Base-by-base conservation (phyloP, 1,284 basidiomycete genomes). In the Ganoderma multipileum region DNA sequence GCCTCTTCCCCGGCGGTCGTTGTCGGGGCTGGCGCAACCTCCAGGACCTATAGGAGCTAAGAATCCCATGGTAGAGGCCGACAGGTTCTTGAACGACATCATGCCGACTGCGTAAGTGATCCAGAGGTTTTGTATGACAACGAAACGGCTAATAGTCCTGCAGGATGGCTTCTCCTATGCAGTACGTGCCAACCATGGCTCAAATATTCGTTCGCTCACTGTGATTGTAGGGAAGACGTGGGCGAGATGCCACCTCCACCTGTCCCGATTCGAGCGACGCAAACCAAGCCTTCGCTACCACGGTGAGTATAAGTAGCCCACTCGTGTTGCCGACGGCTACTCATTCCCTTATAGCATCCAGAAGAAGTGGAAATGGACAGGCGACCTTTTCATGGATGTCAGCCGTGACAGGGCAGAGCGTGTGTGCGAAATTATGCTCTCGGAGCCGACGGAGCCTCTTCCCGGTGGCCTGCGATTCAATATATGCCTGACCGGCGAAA, bases 391-490 rank as follows among this genome's bases (percentile, higher is more conserved):
- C 72, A 73, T 80, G 60, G 74, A 78, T 30, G 74, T 72, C 11
- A 74, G 73, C 20, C 71, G 68, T 18, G 78, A 79, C 30, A 78
- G 76, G 28, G 77, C 81, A 42, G 81, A 86, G 63, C 77, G 79
- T 7, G 71, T 89, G 0, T 90, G 89, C 76, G 79, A 84, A 44
- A 81, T 87, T 39, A 76, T 76, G 2, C 77, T 92, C 52, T 77
- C 79, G 57, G 85, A 89, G 55, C 72, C 82, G 1, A 81, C 81
- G 11, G 82, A 85, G 23, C 78, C 80, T 11, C 73, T 77, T 16
- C 69, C 77, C 2, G 77, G 78, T n/a, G 86, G 86, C 33, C 76
- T 89, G 61, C 81, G 84, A 6, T 83, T 91, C 74, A 84, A 81
- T 67, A 76, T 86, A 18, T 78, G 76, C 61, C 76, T 85, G 23